Percentiles rank a stretch among this genome's conserved stretches.
These are phyloP conservation scores for Penicillium sp. DNA, from an alignment of 2,329 filamentous ascomycete genomes.

Conservation along the genomic window DNA sequence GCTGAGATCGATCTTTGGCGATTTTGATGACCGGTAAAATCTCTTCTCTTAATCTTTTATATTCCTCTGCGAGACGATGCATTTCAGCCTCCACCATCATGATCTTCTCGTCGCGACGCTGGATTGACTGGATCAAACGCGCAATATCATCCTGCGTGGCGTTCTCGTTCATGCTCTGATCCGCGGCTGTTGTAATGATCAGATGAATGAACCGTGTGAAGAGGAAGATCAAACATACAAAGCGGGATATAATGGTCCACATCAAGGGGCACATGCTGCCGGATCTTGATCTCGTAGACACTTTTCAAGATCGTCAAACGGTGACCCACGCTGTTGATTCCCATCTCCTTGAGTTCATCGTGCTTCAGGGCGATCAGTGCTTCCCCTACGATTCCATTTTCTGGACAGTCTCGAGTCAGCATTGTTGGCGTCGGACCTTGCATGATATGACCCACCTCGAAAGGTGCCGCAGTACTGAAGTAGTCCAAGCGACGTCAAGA, in stretches of 20 bases:
- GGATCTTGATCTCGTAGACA: constrained; percentile 94
- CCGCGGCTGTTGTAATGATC: constrained; percentile 66
- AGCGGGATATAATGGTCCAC: constrained; percentile 91
- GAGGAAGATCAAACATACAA: constrained; percentile 60
- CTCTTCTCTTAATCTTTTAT: constrained; percentile 84
- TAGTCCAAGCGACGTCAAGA: constrained; percentile 76
- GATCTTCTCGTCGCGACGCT: constrained; percentile 88
- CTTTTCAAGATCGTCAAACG: constrained; percentile 92
- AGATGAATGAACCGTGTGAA: constrained; percentile 15
- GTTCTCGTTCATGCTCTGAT: constrained; percentile 81
- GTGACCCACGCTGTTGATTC: constrained; percentile 88
- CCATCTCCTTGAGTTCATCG: constrained; percentile 93
- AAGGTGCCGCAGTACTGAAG: constrained; percentile 81
- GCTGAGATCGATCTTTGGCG: constrained; percentile 88
- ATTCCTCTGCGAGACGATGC: constrained; percentile 82
- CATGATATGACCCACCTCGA: constrained; percentile 64
- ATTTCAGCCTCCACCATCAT: constrained; percentile 80
- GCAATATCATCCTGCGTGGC: constrained; percentile 93
- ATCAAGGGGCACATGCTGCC: constrained; percentile 87
- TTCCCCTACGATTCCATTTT: constrained; percentile 93
- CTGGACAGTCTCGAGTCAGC: constrained; percentile 51
- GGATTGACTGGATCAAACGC: constrained; percentile 84
- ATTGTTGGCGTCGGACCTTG: neutral
- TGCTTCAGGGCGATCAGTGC: constrained; percentile 85
- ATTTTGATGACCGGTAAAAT: constrained; percentile 86